Percentiles rank a stretch among this genome's conserved stretches.
These are phyloP conservation scores for Oehlia diaphana DNA, from an alignment of 192 early-diverging fungal genomes.

Conservation along the genomic window DNA sequence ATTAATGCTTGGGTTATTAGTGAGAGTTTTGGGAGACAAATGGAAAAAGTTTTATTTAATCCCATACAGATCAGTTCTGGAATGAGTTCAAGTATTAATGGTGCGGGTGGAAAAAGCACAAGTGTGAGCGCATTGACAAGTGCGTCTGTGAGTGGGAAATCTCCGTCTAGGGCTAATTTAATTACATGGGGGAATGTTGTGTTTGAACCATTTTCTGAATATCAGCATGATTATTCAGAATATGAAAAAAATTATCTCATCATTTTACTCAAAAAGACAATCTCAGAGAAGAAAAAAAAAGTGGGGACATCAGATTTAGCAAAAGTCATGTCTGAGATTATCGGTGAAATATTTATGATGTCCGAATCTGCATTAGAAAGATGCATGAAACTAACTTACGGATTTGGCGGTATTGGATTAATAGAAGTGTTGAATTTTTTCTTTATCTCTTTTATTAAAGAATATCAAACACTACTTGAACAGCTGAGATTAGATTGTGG, in stretches of 20 bases:
- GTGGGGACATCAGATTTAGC: constrained; percentile 41
- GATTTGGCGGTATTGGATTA: constrained; percentile 57
- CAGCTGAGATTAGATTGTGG: constrained; percentile 44
- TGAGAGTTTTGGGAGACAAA: constrained; percentile 51
- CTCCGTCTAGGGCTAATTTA: constrained; percentile 31
- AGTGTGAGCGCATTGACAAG: not conserved
- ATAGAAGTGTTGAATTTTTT: constrained; percentile 53
- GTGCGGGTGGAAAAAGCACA: not conserved
- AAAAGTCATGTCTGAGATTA: constrained; percentile 49
- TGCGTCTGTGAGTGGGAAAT: not conserved
- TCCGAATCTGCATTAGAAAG: constrained; percentile 49
- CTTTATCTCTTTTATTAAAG: constrained; percentile 46
- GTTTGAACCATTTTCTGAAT: constrained; percentile 65
- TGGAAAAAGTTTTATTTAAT: constrained; percentile 56
- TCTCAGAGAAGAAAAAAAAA: constrained; percentile 30
- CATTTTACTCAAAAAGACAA: constrained; percentile 30
- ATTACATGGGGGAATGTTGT: constrained; percentile 59
- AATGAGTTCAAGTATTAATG: not conserved
- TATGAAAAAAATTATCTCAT: constrained; percentile 55
- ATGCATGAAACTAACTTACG: constrained; percentile 61
- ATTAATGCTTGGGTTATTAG: constrained; percentile 52
- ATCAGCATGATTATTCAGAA: constrained; percentile 61
- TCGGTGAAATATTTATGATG: constrained; percentile 45
- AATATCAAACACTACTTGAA: constrained; percentile 43
- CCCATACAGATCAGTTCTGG: constrained; percentile 24